A percentile compares a stretch with the other conserved stretches of the same genome.
phyloP scores from a whole-genome alignment of 495 filamentous ascomycete species.

The Aspergillus haitiensis region DNA sequence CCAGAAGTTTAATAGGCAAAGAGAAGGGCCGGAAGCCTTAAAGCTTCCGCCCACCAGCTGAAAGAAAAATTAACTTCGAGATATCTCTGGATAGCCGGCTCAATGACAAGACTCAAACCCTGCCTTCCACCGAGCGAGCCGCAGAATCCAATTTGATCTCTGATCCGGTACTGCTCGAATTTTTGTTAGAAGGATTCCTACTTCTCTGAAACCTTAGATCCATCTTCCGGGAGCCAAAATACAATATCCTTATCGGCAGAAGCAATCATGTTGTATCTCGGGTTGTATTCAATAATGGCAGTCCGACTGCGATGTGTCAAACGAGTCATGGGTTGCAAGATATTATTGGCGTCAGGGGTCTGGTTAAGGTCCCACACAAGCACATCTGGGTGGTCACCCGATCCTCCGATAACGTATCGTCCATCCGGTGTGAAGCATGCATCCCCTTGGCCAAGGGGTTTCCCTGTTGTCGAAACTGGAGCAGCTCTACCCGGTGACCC shows the following conservation, averaged over 20 bases:
- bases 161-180: neutral
- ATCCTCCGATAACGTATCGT: slow-evolving; percentile 77
- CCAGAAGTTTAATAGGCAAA: slow-evolving; percentile 65
- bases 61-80: slow-evolving; percentile 5
- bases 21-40: slow-evolving; percentile 51
- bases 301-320: slow-evolving; percentile 66
- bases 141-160: neutral
- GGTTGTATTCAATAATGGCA: slow-evolving; percentile 83
- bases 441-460: slow-evolving; percentile 67
- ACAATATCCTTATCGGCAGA: slow-evolving; percentile 84
- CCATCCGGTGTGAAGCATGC: slow-evolving; percentile 87
- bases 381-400: slow-evolving; percentile 64
- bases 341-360: slow-evolving; percentile 48
- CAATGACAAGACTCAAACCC: neutral
- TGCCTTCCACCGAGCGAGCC: no score
- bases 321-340: slow-evolving; percentile 62
- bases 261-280: slow-evolving; percentile 83
- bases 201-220: slow-evolving; percentile 35
- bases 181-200: slow-evolving; percentile 16
- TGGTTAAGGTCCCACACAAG: slow-evolving; percentile 80
- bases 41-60: slow-evolving; percentile 2
- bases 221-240: slow-evolving; percentile 77
- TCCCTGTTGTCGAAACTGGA: slow-evolving; percentile 47
- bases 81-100: neutral
- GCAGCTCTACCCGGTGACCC: slow-evolving; percentile 49